Percentiles rank a stretch among this genome's conserved stretches.
phyloP scores from a whole-genome alignment of 495 filamentous ascomycete genomes.

The Podospora fimiseda region DNA sequence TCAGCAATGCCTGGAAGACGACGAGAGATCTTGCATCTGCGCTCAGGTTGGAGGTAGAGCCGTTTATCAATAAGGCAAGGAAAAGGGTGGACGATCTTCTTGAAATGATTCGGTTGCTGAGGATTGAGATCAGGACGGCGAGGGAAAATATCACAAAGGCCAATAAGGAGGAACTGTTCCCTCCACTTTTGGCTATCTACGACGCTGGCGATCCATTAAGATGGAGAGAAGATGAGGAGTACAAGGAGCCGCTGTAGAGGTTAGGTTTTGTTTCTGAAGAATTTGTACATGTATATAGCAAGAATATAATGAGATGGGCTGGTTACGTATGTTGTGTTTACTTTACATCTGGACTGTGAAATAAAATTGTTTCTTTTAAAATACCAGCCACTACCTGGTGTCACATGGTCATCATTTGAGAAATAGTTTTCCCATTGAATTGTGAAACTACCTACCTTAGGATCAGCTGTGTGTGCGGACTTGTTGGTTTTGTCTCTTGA shows the following conservation, averaged over 20 bases:
- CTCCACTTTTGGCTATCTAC: neutral
- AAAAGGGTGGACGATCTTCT: conserved; percentile 6
- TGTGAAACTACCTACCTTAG: no score
- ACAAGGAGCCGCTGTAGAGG: neutral
- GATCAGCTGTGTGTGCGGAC: no score
- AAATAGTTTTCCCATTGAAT: no score
- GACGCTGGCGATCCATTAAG: neutral
- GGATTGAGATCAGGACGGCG: conserved; percentile 8
- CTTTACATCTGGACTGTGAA: no score
- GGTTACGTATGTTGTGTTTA: no score
- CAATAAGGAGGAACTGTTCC: conserved; percentile 3
- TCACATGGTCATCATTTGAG: no score
- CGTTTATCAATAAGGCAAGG: conserved; percentile 9
- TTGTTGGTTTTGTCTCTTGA: no score
- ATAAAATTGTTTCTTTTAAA: no score
- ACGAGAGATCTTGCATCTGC: conserved; percentile 9
- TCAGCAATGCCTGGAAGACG: conserved; percentile 13
- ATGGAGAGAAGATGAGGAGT: neutral
- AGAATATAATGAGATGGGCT: no score
- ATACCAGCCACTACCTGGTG: no score
- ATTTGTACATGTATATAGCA: neutral
- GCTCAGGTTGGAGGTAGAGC: neutral
- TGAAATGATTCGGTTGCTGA: conserved; percentile 4
- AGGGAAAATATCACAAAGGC: conserved; percentile 2
- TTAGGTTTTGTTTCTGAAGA: neutral